Evolutionary conservation across 192 early-diverging fungal genomes (phyloP).

Genomic region (Tieghemiomyces parasiticus): DNA sequence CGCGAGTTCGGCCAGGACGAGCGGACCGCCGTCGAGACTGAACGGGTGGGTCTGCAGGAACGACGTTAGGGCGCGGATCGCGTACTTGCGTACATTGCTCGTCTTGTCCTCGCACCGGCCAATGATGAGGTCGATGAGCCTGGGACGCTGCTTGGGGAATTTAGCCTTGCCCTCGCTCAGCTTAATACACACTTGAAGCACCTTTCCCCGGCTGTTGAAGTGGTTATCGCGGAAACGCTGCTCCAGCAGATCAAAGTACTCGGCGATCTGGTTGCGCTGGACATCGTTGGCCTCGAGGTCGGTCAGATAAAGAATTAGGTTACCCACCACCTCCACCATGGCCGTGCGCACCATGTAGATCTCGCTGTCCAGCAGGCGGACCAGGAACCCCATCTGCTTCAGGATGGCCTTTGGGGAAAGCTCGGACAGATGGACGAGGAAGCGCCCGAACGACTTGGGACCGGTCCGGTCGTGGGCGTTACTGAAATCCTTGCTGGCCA

Average conservation of each 20-base stretch:
- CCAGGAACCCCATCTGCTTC: constrained; percentile 78
- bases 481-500: constrained; percentile 42
- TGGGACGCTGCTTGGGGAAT: constrained; percentile 59
- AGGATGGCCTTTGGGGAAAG: constrained; percentile 64
- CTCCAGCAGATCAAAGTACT: constrained; percentile 82
- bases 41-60: constrained; percentile 85
- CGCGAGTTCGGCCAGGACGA: constrained; percentile 57
- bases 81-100: constrained; percentile 74
- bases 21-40: constrained; percentile 67
- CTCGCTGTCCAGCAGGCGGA: constrained; percentile 77
- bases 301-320: constrained; percentile 64
- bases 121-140: constrained; percentile 49
- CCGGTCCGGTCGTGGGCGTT: constrained; percentile 53
- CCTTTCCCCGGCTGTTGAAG: constrained; percentile 71
- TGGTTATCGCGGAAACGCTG: constrained; percentile 87
- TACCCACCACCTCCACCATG: constrained; percentile 79
- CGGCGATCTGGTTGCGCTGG: constrained; percentile 48
- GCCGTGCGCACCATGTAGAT: constrained; percentile 74
- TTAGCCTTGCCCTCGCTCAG: constrained; percentile 63
- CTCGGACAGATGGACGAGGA: constrained; percentile 72
- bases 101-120: constrained; percentile 83
- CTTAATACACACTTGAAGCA: constrained; percentile 68
- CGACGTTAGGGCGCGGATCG: constrained; percentile 68
- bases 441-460: constrained; percentile 72
- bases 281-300: constrained; percentile 29